Base-by-base conservation (phyloP, 2,329 filamentous ascomycete genomes). In the Venturiaceae sp. region DNA sequence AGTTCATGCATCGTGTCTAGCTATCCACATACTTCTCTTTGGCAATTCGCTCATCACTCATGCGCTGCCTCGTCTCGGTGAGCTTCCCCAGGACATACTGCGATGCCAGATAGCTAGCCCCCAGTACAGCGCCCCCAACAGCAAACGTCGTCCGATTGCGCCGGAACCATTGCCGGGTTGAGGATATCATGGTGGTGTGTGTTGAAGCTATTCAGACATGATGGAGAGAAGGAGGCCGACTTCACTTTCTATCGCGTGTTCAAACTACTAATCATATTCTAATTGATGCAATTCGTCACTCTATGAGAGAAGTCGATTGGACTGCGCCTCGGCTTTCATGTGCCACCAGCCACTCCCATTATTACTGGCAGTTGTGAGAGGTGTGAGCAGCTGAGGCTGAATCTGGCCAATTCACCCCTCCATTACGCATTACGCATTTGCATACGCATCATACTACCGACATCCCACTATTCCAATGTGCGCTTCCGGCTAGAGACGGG, bases 51-150 rank as follows among this genome's bases (percentile, higher is more conserved):
- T 97, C 94, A 73, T 90, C 92, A 74, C 88, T 92, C 89, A 96
- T 95, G 72, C 92, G 91, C 81, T 96, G 91, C 64, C 92, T 85
- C 66, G 92, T 91, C 74, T 97, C 92, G 64, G 87, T 87, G 68
- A 97, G 86, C 80, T 96, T 97, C 67, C 82, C 83, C 68, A 96
- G 74, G 64, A 96, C 84, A 85, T 96, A 99, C 73, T 96, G 91
- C 39, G 90, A 90, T 58, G 88, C 92, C 61, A 96, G 77, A 74
- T 99, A 99, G 64, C 91, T 91, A 57, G 88, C 90, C 64, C 92
- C 92, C 64, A 96, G 76, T 64, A 97, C 83, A 63, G 92, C 91
- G 60, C 89, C 84, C 64, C 92, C 91, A 69, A 99, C 83, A 70
- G 91, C 89, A 70, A 99, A 83, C 68, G 87, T 89, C 68, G 88